phyloP scores from a whole-genome alignment of 352 stramenopile species.

The Globisporangium echinulatum region DNA sequence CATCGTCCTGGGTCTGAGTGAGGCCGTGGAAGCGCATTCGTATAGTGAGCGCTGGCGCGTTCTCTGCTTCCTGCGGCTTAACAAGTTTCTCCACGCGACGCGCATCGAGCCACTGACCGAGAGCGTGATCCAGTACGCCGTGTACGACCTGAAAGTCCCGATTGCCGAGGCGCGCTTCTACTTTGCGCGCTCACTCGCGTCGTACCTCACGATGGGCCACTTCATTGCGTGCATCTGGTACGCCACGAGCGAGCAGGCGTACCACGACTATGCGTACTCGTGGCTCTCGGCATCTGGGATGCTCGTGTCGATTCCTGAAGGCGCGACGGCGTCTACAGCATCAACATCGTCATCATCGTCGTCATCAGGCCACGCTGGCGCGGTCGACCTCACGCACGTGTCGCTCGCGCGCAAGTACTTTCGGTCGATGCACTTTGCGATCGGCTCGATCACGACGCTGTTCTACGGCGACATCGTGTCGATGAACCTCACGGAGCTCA shows the following conservation, averaged over 20 bases:
- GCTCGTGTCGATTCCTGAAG: slow-evolving; percentile 16
- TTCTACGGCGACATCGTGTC: slow-evolving; percentile 68
- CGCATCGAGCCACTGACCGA: slow-evolving; percentile 36
- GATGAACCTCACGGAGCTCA: slow-evolving; percentile 58
- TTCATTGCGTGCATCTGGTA: slow-evolving; percentile 62
- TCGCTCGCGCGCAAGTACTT: slow-evolving; percentile 53
- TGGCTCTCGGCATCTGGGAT: slow-evolving; percentile 58
- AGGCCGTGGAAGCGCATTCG: slow-evolving; percentile 4
- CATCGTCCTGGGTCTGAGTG: slow-evolving; percentile 16
- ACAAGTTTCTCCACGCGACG: slow-evolving; percentile 35
- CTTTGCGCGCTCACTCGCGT: slow-evolving; percentile 36
- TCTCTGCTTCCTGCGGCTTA: slow-evolving; percentile 44
- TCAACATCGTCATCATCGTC: slow-evolving; percentile 7
- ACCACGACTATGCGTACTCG: slow-evolving; percentile 31
- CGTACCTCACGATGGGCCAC: slow-evolving; percentile 58
- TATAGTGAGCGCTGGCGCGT: slow-evolving; percentile 30
- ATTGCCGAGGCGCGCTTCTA: slow-evolving; percentile 35
- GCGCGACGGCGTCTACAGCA: slow-evolving; percentile 5
- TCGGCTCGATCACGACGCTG: slow-evolving; percentile 62
- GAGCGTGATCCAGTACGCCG: slow-evolving; percentile 46
- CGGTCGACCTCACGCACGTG: slow-evolving; percentile 23
- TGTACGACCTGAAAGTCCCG: slow-evolving; percentile 49
- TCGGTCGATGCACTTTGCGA: slow-evolving; percentile 50
- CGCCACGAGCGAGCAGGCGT: slow-evolving; percentile 29
- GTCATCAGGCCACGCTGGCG: slow-evolving; percentile 2